A percentile compares a stretch with the other conserved stretches of the same genome.
Conservation (phyloP, 768 basidiomycete genomes). For the Holtermanniella nyarrowii region DNA sequence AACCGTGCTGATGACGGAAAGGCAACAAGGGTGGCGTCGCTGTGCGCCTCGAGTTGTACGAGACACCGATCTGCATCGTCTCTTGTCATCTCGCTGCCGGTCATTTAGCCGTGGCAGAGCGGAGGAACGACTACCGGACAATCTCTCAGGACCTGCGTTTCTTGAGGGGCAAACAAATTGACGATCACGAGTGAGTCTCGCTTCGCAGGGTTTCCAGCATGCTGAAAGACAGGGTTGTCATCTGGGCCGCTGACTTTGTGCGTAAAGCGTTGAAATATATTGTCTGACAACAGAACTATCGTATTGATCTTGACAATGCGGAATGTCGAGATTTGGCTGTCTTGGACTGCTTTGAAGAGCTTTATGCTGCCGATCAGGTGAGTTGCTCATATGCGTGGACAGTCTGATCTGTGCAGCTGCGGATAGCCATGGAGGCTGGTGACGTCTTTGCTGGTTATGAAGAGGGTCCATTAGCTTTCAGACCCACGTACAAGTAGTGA, state of each 20-base stretch:
- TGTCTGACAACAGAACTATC: constrained; percentile 79
- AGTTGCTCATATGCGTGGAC: constrained; percentile 14
- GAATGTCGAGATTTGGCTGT: constrained; percentile 60
- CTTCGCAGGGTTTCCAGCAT: background rate
- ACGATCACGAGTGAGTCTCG: constrained; percentile 72
- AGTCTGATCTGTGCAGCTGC: constrained; percentile 48
- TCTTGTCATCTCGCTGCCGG: constrained; percentile 97
- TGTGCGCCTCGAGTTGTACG: constrained; percentile 81
- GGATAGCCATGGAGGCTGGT: constrained; percentile 58
- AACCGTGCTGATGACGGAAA: background rate
- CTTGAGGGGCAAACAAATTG: constrained; percentile 74
- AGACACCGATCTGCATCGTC: constrained; percentile 86
- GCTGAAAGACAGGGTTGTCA: constrained; percentile 56
- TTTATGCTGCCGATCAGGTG: constrained; percentile 81
- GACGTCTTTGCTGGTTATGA: constrained; percentile 70
- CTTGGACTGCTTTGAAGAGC: constrained; percentile 56
- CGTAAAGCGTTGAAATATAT: background rate
- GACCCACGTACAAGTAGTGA: constrained; percentile 83
- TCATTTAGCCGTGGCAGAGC: constrained; percentile 74
- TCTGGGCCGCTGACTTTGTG: constrained; percentile 82
- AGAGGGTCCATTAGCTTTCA: constrained; percentile 82
- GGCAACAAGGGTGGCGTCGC: constrained; percentile 72
- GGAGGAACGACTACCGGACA: constrained; percentile 84
- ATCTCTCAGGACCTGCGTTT: constrained; percentile 77
- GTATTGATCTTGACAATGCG: constrained; percentile 76